Conservation (phyloP, 306 rosid genomes). For the Begonia fuchsioides region DNA sequence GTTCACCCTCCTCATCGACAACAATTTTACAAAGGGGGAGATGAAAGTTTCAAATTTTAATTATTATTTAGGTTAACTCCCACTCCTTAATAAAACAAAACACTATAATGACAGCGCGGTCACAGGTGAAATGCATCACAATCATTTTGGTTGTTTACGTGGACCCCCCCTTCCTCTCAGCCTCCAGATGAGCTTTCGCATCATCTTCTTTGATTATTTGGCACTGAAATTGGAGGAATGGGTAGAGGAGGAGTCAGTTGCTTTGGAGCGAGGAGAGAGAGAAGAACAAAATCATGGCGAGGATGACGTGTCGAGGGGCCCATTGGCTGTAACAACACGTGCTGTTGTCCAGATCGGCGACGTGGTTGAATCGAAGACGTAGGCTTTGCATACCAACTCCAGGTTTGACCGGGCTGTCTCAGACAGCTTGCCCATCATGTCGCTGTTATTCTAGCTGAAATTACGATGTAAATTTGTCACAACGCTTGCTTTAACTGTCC, state of each 20-base stretch:
- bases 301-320: conserved; percentile 16
- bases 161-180: conserved; percentile 10
- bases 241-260: too few relatives aligned
- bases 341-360: conserved; percentile 45
- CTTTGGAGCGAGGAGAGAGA: background rate
- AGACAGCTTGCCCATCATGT: conserved; percentile 39
- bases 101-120: too few relatives aligned
- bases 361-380: conserved; percentile 33
- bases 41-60: too few relatives aligned
- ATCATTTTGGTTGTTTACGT: background rate
- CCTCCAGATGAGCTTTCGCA: conserved; percentile 11
- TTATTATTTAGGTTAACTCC: too few relatives aligned
- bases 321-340: conserved; percentile 65
- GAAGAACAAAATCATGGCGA: too few relatives aligned
- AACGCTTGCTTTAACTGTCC: background rate
- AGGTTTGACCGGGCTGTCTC: conserved; percentile 44
- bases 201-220: conserved; percentile 12
- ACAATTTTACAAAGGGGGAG: too few relatives aligned
- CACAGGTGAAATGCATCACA: too few relatives aligned
- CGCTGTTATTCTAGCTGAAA: conserved; percentile 23
- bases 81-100: too few relatives aligned
- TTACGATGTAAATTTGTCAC: background rate
- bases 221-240: conserved; percentile 32
- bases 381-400: conserved; percentile 9
- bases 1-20: too few relatives aligned